Base-by-base conservation (phyloP, 129 eudicot species). In the Tanacetum coccineum region DNA sequence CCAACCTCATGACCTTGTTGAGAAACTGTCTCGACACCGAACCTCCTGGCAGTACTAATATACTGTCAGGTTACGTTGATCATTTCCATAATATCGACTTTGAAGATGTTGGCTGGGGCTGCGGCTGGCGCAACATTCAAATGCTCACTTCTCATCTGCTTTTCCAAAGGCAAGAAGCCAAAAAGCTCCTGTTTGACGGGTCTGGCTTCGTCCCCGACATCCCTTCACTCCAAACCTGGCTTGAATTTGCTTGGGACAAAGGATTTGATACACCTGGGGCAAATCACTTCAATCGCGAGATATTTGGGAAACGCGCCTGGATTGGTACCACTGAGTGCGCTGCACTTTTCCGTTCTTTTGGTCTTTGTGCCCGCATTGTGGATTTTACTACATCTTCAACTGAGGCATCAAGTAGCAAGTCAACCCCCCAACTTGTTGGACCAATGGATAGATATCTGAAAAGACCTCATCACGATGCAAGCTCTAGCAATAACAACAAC, bases 81-180 rank as follows among this genome's bases (percentile, higher is more conserved):
- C 99, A 93, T 81, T 84, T 88, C 64, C 83, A 81, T 73, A 84
- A 87, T 77, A 42, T 22, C 47, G 64, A 61, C 13, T 78, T 80
- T 19, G 84, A 81, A 79, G 99, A 82, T 71, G 71, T 57, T 56
- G 95, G 96, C 13, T 93, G 99, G 96, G 96, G 96, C 3, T 93
- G 98, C 55, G 98, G 96, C 32, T 93, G 95, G 96, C 96, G 99
- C 25, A 93, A 93, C 70, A 93, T 93, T 59, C 99, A 93, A 52
- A 89, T 93, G 96, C 82, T 89, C 52, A 77, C 85, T 67, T 93
- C 96, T 19, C 90, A 89, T 80, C 64, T 93, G 78, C 78, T 93
- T 76, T 71, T 57, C 26, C 78, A 81, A 25, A 75, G 87, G 70
- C 83, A 36, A 62, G 92, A 89, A 68, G 87, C 83, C 44, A 78